These are phyloP conservation scores for Penicillium cinerascens DNA, from an alignment of 495 filamentous ascomycete genomes.

Conservation along the genomic window DNA sequence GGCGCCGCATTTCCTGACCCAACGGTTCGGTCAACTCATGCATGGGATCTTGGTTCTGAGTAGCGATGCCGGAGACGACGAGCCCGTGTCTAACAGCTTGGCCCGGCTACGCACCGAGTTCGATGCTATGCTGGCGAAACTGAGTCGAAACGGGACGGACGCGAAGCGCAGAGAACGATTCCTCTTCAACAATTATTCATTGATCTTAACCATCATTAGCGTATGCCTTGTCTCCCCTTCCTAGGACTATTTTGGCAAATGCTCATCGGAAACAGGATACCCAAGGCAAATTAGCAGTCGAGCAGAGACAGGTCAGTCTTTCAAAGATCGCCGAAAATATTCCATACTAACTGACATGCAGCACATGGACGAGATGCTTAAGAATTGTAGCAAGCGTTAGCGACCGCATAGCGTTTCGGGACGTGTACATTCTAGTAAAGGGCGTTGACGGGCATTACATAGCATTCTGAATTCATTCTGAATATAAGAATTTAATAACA, in stretches of 20 bases:
- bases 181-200: constrained; percentile 88
- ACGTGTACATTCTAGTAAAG: constrained; percentile 6
- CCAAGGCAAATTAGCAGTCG: constrained; percentile 71
- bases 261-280: constrained; percentile 53
- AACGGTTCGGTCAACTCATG: constrained; percentile 86
- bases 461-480: constrained; percentile 2
- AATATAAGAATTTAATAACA: constrained; percentile 2
- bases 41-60: constrained; percentile 80
- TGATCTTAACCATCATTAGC: constrained; percentile 86
- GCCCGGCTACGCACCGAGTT: constrained; percentile 71
- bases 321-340: not conserved
- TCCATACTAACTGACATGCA: constrained; percentile 7
- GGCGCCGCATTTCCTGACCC: constrained; percentile 86
- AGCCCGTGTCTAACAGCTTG: constrained; percentile 81
- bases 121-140: constrained; percentile 69
- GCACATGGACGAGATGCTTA: constrained; percentile 48
- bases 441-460: constrained; percentile 1
- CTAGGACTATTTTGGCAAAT: not conserved
- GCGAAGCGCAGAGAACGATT: constrained; percentile 80
- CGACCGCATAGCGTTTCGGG: constrained; percentile 11
- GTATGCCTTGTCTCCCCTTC: constrained; percentile 35
- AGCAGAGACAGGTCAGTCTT: constrained; percentile 56
- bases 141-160: constrained; percentile 66
- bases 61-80: constrained; percentile 84
- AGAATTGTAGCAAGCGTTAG: constrained; percentile 38